phyloP scores from a whole-genome alignment of 2,329 filamentous ascomycete genomes.

The Sporothrix pseudoabietina region DNA sequence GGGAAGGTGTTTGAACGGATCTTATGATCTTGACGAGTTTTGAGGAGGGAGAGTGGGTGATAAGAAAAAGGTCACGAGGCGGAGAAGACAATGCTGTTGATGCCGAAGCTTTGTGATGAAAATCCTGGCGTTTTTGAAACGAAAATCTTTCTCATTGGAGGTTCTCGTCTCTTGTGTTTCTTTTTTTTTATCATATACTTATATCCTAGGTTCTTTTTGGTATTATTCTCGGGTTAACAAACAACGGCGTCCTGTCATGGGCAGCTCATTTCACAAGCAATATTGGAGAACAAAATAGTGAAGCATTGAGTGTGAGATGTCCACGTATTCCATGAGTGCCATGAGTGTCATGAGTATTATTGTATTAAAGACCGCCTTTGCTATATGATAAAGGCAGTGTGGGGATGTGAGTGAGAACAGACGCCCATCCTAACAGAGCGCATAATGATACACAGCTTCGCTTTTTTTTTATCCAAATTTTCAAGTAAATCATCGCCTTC shows the following conservation, averaged over 20 bases:
- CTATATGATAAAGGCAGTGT: not conserved
- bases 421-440: not conserved
- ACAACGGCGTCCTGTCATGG: not conserved
- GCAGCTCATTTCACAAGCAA: not conserved
- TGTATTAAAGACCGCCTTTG: constrained; percentile 5
- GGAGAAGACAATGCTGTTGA: not conserved
- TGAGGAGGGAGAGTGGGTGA: not conserved
- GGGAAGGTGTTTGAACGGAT: not conserved
- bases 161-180: not conserved
- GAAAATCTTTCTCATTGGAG: not conserved
- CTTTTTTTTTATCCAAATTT: not conserved
- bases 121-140: not conserved
- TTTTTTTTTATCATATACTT: not conserved
- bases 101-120: not conserved
- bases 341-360: constrained; percentile 12
- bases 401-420: not conserved
- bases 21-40: not conserved
- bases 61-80: not conserved
- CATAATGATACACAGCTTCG: not conserved
- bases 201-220: constrained; percentile 14
- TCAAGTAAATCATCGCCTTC: not conserved
- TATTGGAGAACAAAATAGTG: not conserved
- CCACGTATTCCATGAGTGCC: not conserved
- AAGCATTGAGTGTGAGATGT: not conserved
- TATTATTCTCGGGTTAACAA: not conserved